Conservation (phyloP, 2,329 filamentous ascomycete genomes). For the Trichoderma simmonsii region DNA sequence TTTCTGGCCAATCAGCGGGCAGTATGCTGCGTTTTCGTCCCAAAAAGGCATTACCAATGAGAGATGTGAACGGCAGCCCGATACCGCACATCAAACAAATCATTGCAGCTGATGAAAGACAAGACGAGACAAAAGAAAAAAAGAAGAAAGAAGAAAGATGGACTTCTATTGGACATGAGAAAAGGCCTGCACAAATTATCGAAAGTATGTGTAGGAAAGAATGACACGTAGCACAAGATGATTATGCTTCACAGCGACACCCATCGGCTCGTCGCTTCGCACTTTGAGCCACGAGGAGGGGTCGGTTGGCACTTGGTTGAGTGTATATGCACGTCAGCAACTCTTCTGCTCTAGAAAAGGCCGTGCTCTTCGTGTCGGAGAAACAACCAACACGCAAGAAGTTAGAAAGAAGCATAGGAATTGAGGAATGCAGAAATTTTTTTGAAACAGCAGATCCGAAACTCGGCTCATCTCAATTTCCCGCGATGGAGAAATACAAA, state of each 20-base stretch:
- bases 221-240: background rate
- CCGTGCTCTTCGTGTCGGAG: background rate
- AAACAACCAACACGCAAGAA: background rate
- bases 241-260: background rate
- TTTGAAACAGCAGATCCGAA: background rate
- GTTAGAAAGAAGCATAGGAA: background rate
- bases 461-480: background rate
- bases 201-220: background rate
- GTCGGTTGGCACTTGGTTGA: background rate
- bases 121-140: background rate
- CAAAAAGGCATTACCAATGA: slow-evolving; percentile 12
- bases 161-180: background rate
- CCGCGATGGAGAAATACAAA: background rate
- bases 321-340: slow-evolving; percentile 10
- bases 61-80: background rate
- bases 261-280: background rate
- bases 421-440: background rate
- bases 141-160: background rate
- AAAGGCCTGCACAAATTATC: no score
- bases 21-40: slow-evolving; percentile 4
- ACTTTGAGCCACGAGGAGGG: background rate
- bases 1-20: slow-evolving; percentile 1
- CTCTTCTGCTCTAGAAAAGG: background rate
- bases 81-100: background rate
- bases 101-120: background rate